A percentile compares a stretch with the other conserved stretches of the same genome.
phyloP scores from a whole-genome alignment of 441 rosid genomes.

The Populus hybrid region DNA sequence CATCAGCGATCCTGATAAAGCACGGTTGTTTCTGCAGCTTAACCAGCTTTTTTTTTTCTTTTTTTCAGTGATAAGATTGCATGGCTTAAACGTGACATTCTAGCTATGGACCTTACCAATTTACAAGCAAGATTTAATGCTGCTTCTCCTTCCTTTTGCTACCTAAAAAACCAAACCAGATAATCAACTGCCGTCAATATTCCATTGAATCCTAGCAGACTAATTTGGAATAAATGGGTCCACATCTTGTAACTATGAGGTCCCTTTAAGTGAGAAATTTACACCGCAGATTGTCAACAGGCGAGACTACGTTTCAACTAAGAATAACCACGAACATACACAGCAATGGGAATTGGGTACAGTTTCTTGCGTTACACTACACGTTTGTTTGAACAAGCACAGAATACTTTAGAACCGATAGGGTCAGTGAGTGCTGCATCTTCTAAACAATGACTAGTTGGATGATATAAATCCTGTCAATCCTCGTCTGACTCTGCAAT shows the following conservation, averaged over 20 bases:
- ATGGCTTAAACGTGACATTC: neutral
- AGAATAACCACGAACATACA: neutral
- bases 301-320: neutral
- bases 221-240: too few species aligned
- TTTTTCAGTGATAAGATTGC: neutral
- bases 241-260: too few species aligned
- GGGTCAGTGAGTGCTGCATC: neutral
- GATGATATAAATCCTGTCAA: constrained; percentile 15
- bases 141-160: neutral
- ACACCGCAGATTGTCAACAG: neutral
- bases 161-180: neutral
- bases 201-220: neutral
- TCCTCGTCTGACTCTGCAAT: constrained; percentile 58
- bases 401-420: neutral
- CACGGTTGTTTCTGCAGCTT: neutral
- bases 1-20: neutral
- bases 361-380: too few species aligned
- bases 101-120: neutral
- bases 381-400: neutral
- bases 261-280: neutral
- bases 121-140: neutral
- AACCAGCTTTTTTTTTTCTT: neutral
- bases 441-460: neutral
- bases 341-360: too few species aligned
- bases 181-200: neutral